phyloP scores from a whole-genome alignment of 225 moss, liverwort and hornwort genomes.

The Physcomitrium patens region DNA sequence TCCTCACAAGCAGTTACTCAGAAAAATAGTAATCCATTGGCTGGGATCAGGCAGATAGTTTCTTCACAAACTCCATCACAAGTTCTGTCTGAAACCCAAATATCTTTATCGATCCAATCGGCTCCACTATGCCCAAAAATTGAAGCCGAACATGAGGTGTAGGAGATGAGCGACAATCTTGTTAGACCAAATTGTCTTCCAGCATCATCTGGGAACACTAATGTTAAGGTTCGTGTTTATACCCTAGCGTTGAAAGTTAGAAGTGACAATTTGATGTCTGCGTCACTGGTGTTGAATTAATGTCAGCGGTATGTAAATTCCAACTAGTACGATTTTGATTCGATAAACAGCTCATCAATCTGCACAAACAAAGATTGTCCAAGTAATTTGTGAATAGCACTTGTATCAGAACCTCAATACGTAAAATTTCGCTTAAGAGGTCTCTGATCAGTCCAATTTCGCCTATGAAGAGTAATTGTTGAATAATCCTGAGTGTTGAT shows the following conservation, averaged over 20 bases:
- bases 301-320: no score
- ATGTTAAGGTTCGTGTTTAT: constrained; percentile 33
- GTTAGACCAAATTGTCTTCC: constrained; percentile 25
- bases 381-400: neutral
- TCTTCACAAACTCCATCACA: constrained; percentile 21
- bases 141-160: constrained; percentile 26
- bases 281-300: neutral
- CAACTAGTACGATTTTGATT: neutral
- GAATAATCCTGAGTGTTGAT: constrained; percentile 2
- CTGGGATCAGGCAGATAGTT: constrained; percentile 18
- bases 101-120: constrained; percentile 23
- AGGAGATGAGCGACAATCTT: constrained; percentile 10
- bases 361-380: neutral
- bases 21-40: constrained; percentile 17
- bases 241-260: neutral
- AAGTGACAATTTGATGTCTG: neutral
- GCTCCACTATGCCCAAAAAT: constrained; percentile 1
- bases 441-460: constrained; percentile 12
- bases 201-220: constrained; percentile 29
- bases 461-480: constrained; percentile 6
- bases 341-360: neutral
- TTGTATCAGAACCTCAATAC: constrained; percentile 6
- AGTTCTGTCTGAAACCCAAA: constrained; percentile 2
- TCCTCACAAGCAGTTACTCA: constrained; percentile 26
- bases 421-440: neutral